Evolutionary conservation across 2,329 filamentous ascomycete genomes (phyloP), one percentile per base, ranked within the genome.

Genomic region (Teratosphaeria pseudoeucalypti): DNA sequence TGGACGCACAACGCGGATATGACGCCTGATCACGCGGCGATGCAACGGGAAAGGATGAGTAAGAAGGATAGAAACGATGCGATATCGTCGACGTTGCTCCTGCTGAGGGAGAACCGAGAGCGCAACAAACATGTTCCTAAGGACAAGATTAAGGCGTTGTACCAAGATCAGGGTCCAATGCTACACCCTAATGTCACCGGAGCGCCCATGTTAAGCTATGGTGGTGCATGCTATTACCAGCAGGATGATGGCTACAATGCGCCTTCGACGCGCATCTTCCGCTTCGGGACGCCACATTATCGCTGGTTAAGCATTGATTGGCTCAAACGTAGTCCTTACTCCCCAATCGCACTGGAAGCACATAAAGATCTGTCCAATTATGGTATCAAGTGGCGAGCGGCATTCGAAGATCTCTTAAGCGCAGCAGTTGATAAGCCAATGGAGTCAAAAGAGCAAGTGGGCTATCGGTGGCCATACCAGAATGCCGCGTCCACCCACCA

Each of bases 321-420:
- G 72, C 73, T 74, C 66, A 70, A 69, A 59, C 61, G 65, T 11
- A 81, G 75, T 62, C 73, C 76, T 0, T 85, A 85, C 68, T 85
- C 82, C 1, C 82, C 82, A 0, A 67, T 80, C n/a, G 71, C 76
- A 19, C 70, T 84, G 1, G 81, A 84, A 64, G 70, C 74, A n/a
- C 72, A 81, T 61, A 68, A 72, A 49, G 43, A 70, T 61, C 55
- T 75, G 65, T 63, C 61, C 16, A 56, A 58, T 2, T 58, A 73
- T 59, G 70, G 74, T 63, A 64, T 73, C 55, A 74, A 75, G 34
- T 84, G 82, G 82, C 76, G 80, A 16, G 78, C 80, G 56, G 82
- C 83, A 0, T 85, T 83, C 64, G 82, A 85, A 65, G 83, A 86
- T 64, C 74, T 85, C 10, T 64, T 85, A 16, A 76, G 76, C 55